Evolutionary conservation across 768 basidiomycete genomes (phyloP).

Genomic region (Infundibulicybe gibba): DNA sequence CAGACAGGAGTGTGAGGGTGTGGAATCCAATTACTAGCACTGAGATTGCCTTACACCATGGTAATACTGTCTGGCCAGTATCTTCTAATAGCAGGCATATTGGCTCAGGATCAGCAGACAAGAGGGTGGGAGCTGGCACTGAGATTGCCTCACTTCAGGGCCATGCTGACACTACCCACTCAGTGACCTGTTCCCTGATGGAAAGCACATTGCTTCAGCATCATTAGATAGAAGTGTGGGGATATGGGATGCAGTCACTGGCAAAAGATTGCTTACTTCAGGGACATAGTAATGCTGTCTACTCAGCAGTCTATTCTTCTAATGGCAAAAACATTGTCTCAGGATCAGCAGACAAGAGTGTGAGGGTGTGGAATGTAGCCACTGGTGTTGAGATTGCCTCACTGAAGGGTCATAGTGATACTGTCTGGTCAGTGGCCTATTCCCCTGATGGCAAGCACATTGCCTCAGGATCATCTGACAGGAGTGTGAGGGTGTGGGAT

Average conservation of each 20-base stretch:
- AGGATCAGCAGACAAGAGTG: constrained; percentile 30
- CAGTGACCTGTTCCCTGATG: constrained; percentile 12
- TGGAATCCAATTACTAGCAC: too few species aligned
- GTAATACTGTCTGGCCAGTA: too few species aligned
- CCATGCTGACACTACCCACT: constrained; percentile 12
- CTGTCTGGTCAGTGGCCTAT: too few species aligned
- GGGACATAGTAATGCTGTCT: constrained; percentile 12
- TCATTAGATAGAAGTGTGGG: constrained; percentile 12
- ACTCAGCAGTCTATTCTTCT: constrained; percentile 15
- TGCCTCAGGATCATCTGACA: too few species aligned
- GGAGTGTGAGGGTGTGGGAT: too few species aligned
- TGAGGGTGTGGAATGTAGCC: constrained; percentile 28
- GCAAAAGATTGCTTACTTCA: background rate
- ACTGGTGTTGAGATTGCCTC: constrained; percentile 2
- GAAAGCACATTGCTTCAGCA: background rate
- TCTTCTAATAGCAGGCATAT: background rate
- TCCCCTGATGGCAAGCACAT: too few species aligned
- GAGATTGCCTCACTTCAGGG: constrained; percentile 6
- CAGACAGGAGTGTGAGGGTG: too few species aligned
- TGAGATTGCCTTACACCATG: too few species aligned
- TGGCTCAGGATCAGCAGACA: background rate
- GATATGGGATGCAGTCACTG: constrained; percentile 4
- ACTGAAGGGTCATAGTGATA: too few species aligned
- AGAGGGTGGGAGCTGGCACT: background rate
- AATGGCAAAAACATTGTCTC: constrained; percentile 25